A percentile compares a stretch with the other conserved stretches of the same genome.
phyloP scores from a whole-genome alignment of 2,329 filamentous ascomycete species.

The Chaetothyriales sp. region DNA sequence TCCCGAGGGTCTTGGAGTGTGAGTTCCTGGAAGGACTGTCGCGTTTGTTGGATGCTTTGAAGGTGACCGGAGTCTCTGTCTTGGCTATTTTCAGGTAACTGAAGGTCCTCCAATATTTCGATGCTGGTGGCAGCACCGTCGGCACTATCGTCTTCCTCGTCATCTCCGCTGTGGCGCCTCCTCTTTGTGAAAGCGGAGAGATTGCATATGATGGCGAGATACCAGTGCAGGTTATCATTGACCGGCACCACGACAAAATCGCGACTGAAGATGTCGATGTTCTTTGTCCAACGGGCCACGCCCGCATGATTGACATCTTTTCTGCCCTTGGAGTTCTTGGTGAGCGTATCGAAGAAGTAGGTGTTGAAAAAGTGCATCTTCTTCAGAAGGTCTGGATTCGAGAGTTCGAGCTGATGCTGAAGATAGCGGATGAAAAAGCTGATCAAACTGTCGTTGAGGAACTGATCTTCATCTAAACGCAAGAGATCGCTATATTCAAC shows the following conservation, averaged over 20 bases:
- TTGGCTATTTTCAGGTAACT: background rate
- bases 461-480: constrained; percentile 69
- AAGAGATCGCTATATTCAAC: constrained; percentile 39
- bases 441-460: constrained; percentile 85
- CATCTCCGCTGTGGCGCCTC: constrained; percentile 13
- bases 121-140: constrained; percentile 5
- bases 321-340: constrained; percentile 40
- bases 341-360: constrained; percentile 68
- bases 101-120: background rate
- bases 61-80: background rate
- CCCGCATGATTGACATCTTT: constrained; percentile 64
- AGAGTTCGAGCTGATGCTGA: constrained; percentile 45
- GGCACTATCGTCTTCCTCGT: constrained; percentile 3
- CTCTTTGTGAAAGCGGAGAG: constrained; percentile 47
- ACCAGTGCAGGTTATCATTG: constrained; percentile 83
- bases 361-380: constrained; percentile 83
- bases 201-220: constrained; percentile 89
- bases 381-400: constrained; percentile 42
- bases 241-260: constrained; percentile 89
- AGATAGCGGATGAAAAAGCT: constrained; percentile 72
- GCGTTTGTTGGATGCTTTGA: constrained; percentile 6
- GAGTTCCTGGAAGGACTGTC: constrained; percentile 8
- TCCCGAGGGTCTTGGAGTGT: constrained; percentile 8
- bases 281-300: constrained; percentile 77
- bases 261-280: constrained; percentile 67